Conservation (phyloP, 75 land plant genomes). For the Cunninghamia lanceolata region DNA sequence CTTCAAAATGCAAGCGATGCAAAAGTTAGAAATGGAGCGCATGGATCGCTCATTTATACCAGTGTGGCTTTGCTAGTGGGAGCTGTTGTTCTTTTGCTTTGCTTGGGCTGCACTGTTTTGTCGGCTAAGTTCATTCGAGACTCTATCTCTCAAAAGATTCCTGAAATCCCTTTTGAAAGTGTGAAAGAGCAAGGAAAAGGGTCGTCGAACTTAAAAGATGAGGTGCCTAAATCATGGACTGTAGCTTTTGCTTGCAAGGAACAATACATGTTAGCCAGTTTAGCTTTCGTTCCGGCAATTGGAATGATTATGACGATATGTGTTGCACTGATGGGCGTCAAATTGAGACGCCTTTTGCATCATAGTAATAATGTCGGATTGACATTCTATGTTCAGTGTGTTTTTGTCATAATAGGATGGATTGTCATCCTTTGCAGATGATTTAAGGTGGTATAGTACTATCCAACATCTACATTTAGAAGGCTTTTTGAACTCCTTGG, state of each 20-base stretch:
- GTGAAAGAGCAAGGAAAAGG: not conserved
- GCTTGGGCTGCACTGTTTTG: not conserved
- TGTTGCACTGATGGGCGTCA: not conserved
- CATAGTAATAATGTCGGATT: not conserved
- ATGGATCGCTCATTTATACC: not conserved
- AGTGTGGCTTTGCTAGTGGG: not conserved
- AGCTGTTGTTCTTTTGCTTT: not conserved
- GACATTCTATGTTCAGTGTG: not conserved
- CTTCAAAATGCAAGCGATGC: not conserved
- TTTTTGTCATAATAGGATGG: too few relatives aligned
- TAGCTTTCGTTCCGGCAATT: not conserved
- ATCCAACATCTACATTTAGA: too few relatives aligned
- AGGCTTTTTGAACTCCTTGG: too few relatives aligned
- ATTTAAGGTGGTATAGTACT: too few relatives aligned
- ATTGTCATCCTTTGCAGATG: too few relatives aligned
- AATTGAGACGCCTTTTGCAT: not conserved
- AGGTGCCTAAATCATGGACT: not conserved
- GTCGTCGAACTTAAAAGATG: not conserved
- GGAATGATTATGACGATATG: not conserved
- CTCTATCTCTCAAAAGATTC: not conserved
- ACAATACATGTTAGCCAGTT: not conserved
- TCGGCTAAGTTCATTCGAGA: not conserved
- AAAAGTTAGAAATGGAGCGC: not conserved
- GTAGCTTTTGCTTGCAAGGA: not conserved
- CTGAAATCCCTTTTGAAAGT: not conserved